Base-by-base conservation (phyloP, 2,329 filamentous ascomycete species). In the Colletotrichum tofieldiae region DNA sequence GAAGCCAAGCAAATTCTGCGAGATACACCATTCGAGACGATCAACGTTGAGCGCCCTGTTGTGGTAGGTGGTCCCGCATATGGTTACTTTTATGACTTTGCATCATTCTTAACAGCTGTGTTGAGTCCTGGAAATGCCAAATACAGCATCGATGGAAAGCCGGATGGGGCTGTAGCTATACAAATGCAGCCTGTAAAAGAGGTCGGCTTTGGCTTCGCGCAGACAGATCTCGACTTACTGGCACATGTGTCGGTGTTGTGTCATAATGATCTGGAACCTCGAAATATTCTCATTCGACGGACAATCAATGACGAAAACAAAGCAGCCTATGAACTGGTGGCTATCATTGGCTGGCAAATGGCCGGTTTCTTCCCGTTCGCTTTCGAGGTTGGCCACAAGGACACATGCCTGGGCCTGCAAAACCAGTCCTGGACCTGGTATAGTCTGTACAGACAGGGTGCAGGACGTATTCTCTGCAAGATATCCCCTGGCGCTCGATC, bases 221-320 rank as follows among this genome's bases (percentile, higher is more conserved):
- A 41, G 1, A 54, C 67, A 1, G 29, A 72, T 39, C 59, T 72
- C 11, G 39, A 43, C 0, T 5, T 60, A 12, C 52, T 72, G 0
- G n/a, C 18, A 6, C 6, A 65, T 0, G 37, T 16, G 35, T 35
- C 49, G 9, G 59, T n/a, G 2, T 14, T 72, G 14, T 70, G 70
- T 6, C 70, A 72, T 41, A 69, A 72, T 45, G 41, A 70, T 37
- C n/a, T 72, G 16, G 65, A 72, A 6, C 65, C 70, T 26, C 45
- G 29, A 7, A 69, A 72, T 8, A 54, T 72, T 9, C 52, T 65
- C 1, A 41, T 71, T 18, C 41, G 58, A 5, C 11, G 23, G 16
- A 29, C 20, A n/a, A 11, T 5, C 5, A 71, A 32, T 3, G 29
- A 39, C 2, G 23, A 20, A n/a, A 4, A 20, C 20, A 11, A 32